A percentile compares a stretch with the other conserved stretches of the same genome.
Conservation (phyloP, 768 basidiomycete genomes). For the Hypholoma sublateritium region DNA sequence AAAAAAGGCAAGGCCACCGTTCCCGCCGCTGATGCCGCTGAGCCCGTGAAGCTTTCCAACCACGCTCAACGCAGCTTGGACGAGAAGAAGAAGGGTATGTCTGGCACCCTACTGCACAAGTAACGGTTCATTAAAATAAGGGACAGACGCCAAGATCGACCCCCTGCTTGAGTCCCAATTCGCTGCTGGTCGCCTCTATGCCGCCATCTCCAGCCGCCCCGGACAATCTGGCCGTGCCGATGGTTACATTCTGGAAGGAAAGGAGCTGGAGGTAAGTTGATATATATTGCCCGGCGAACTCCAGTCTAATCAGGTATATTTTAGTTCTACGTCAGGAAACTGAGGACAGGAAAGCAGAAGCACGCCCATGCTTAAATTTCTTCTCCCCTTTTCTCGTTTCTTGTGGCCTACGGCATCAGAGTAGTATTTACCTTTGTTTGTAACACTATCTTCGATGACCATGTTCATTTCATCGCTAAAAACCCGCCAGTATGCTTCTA, state of each 20-base stretch:
- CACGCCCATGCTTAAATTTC: conserved; percentile 60
- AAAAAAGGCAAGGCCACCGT: conserved; percentile 78
- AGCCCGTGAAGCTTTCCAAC: conserved; percentile 81
- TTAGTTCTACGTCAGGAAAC: conserved; percentile 93
- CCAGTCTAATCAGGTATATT: background rate
- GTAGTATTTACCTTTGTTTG: conserved; percentile 16
- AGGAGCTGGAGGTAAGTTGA: conserved; percentile 86
- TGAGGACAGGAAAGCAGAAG: conserved; percentile 94
- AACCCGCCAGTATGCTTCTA: conserved; percentile 2
- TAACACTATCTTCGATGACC: conserved; percentile 17
- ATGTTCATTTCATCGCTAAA: conserved; percentile 19
- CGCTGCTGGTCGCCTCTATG: conserved; percentile 93
- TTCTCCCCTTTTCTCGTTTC: conserved; percentile 14
- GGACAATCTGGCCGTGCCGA: conserved; percentile 97
- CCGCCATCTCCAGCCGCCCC: conserved; percentile 89
- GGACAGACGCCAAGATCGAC: conserved; percentile 86
- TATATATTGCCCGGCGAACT: background rate
- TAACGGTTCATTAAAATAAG: background rate
- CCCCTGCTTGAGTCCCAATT: conserved; percentile 87
- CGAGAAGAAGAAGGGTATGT: conserved; percentile 85
- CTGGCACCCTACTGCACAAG: background rate
- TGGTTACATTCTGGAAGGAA: conserved; percentile 97
- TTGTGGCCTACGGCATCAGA: conserved; percentile 22
- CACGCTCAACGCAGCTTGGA: conserved; percentile 87
- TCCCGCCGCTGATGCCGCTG: conserved; percentile 44